Percentiles rank a stretch among this genome's conserved stretches.
Evolutionary conservation across 2,329 filamentous ascomycete species (phyloP).

Genomic region (Ophiostoma sp.): DNA sequence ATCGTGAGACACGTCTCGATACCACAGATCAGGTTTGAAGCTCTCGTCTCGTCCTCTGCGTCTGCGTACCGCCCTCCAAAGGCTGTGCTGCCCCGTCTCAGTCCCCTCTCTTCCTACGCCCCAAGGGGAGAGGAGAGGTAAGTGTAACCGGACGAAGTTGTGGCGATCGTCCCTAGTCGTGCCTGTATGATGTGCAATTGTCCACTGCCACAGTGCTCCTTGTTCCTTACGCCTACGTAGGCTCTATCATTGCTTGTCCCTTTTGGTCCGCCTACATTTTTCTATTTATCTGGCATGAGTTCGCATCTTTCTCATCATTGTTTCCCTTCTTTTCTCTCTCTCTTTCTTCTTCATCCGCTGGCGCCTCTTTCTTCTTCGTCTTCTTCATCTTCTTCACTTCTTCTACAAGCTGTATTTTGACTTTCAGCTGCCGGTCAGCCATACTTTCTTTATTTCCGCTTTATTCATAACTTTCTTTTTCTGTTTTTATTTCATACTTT

Average conservation of each 20-base stretch:
- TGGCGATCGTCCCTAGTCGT: background rate
- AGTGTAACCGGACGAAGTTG: background rate
- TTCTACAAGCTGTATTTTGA: constrained; percentile 24
- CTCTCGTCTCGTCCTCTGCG: constrained; percentile 19
- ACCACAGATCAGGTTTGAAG: constrained; percentile 22
- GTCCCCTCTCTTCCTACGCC: background rate
- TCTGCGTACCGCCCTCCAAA: background rate
- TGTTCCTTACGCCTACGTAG: too few relatives aligned
- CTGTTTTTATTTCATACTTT: background rate
- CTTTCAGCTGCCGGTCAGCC: constrained; percentile 32
- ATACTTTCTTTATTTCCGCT: constrained; percentile 18
- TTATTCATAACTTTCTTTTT: background rate
- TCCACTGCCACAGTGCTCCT: background rate
- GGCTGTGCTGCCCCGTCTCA: constrained; percentile 5
- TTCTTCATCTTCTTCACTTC: constrained; percentile 25
- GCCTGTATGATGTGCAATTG: background rate
- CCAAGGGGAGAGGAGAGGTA: background rate
- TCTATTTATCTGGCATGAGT: constrained; percentile 17
- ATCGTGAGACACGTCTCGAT: constrained; percentile 26
- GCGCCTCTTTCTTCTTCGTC: constrained; percentile 19
- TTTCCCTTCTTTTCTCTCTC: constrained; percentile 19
- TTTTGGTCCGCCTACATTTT: background rate
- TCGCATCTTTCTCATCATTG: constrained; percentile 12
- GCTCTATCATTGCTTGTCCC: background rate
- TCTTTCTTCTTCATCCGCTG: constrained; percentile 21